Percentiles rank a stretch among this genome's conserved stretches.
phyloP scores from a whole-genome alignment of 306 rosid species.

The Glycine tomentella region DNA sequence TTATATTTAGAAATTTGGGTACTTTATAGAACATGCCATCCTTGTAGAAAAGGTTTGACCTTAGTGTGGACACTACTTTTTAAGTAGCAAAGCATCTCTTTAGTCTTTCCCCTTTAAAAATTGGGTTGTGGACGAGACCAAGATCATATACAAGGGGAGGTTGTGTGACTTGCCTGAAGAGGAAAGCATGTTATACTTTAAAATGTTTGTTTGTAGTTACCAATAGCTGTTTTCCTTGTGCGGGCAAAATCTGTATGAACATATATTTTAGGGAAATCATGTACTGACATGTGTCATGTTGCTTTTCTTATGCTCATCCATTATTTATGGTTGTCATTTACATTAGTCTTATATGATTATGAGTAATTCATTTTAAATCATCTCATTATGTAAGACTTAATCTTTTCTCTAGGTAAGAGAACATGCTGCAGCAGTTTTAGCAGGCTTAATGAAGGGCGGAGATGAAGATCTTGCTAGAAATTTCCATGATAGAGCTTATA shows the following conservation, averaged over 20 bases:
- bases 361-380: slow-evolving; percentile 32
- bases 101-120: too few relatives aligned
- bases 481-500: slow-evolving; percentile 85
- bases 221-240: slow-evolving; percentile 14
- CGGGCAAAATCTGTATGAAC: slow-evolving; percentile 25
- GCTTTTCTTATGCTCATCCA: slow-evolving; percentile 37
- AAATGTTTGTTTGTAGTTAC: slow-evolving; percentile 1
- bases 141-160: not conserved
- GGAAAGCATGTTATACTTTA: slow-evolving; percentile 4
- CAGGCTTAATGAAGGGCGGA: slow-evolving; percentile 98
- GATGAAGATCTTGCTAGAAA: slow-evolving; percentile 89
- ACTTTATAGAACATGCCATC: not conserved
- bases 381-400: slow-evolving; percentile 41
- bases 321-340: slow-evolving; percentile 26
- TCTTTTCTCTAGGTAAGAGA: slow-evolving; percentile 78
- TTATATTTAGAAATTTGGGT: slow-evolving; percentile 27
- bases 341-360: not conserved
- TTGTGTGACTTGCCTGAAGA: slow-evolving; percentile 32
- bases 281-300: slow-evolving; percentile 7
- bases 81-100: too few relatives aligned
- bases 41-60: slow-evolving; percentile 23
- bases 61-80: not conserved
- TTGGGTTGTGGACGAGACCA: too few relatives aligned
- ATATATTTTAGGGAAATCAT: slow-evolving; percentile 28
- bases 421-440: slow-evolving; percentile 97